A percentile compares a stretch with the other conserved stretches of the same genome.
These are phyloP conservation scores for Suillus subalutaceus DNA, from an alignment of 768 basidiomycete genomes.

Conservation along the genomic window DNA sequence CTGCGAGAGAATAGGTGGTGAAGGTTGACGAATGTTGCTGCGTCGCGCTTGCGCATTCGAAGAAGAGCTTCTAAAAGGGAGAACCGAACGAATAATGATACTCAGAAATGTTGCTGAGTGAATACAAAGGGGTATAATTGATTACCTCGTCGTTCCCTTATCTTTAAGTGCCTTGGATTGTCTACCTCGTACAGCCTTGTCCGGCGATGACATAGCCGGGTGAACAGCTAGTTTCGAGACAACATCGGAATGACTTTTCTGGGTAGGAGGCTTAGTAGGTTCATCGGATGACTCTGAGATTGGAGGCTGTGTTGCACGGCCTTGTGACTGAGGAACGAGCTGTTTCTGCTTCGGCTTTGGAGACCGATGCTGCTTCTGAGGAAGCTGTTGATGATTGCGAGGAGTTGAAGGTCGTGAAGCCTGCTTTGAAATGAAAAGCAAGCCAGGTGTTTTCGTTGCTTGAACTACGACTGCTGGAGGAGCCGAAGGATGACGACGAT, in stretches of 20 bases:
- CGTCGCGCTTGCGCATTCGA: slow-evolving; percentile 46
- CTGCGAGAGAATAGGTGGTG: slow-evolving; percentile 64
- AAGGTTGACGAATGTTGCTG: slow-evolving; percentile 62
- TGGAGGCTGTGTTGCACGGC: slow-evolving; percentile 29
- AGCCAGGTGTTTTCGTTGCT: slow-evolving; percentile 73
- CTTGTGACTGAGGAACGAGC: slow-evolving; percentile 20
- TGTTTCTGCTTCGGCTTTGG: slow-evolving; percentile 42
- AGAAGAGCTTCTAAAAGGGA: slow-evolving; percentile 47
- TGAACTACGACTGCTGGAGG: slow-evolving; percentile 69
- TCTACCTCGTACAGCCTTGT: slow-evolving; percentile 36
- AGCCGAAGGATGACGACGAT: slow-evolving; percentile 71
- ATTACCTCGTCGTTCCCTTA: slow-evolving; percentile 46
- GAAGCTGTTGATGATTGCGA: slow-evolving; percentile 39
- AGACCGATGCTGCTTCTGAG: slow-evolving; percentile 37
- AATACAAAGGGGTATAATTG: background rate
- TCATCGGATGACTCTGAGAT: slow-evolving; percentile 30
- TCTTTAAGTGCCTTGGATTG: slow-evolving; percentile 45
- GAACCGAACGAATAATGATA: slow-evolving; percentile 6
- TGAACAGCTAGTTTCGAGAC: slow-evolving; percentile 35
- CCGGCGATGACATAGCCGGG: slow-evolving; percentile 23
- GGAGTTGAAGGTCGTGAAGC: slow-evolving; percentile 40
- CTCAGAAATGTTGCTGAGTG: background rate
- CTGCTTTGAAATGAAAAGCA: slow-evolving; percentile 66
- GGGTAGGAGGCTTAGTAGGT: slow-evolving; percentile 33
- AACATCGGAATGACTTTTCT: slow-evolving; percentile 28